Base-by-base conservation (phyloP, 805 yeast genomes). In the Candida corydali region DNA sequence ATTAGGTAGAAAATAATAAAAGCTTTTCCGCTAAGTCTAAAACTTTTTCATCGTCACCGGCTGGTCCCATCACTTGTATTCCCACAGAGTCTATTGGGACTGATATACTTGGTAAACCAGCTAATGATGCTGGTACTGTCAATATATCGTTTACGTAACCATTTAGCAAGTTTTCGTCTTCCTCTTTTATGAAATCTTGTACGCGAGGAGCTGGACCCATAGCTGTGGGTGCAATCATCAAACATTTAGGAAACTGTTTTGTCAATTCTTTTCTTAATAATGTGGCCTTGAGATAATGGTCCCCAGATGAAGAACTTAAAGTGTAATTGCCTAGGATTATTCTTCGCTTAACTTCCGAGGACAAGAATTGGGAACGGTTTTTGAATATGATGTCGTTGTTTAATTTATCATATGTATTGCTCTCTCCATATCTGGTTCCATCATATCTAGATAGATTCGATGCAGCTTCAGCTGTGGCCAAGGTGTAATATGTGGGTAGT, bases 401-500 rank as follows among this genome's bases (percentile, higher is more conserved):
- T 1, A 49, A 15, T 6, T 23, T 34, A 5, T 16, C 30, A 1
- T 23, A 20, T 9, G 26, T 57, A 1, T 73, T 65, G 26, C 84
- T 65, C 38, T 52, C 59, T 0, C 98, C 98, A 54, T 82, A 93
- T 38, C 97, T 68, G 15, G 89, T 65, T 2, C 98, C 98, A 59
- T 93, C 98, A 52, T 74, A 93, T 22, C 97, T 69, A 1, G 96
- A 76, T 33, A 93, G 69, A 53, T 93, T 93, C 0, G 98, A 91
- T 1, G 94, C 81, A 0, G 97, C 98, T 52, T 93, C 98, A 0
- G 96, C 84, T 0, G 96, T 84, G 2, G 93, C 89, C 25, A 94
- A 49, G 0, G 96, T 84, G 54, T 85, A 91, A 58, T 93, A 93
- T 0, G 87, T 76, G 18, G 94, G 88, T 12, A 93, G 60, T 17